Conservation (phyloP, 2,329 filamentous ascomycete species). For the Chaetomiaceae sp. region DNA sequence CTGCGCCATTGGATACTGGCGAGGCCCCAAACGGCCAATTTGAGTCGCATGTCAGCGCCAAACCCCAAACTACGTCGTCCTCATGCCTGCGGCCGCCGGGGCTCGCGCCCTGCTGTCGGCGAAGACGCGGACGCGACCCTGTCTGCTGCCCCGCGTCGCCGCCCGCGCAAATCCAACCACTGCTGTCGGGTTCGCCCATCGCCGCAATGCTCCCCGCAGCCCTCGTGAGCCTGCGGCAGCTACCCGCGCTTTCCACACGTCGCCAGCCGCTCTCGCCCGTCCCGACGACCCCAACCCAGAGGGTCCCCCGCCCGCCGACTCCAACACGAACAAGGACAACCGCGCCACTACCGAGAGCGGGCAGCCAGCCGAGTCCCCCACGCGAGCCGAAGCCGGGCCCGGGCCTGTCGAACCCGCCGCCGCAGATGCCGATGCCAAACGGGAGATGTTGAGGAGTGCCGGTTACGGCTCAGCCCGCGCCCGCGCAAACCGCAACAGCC, state of each 20-base stretch:
- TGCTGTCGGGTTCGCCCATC: background rate
- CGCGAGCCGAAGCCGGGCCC: background rate
- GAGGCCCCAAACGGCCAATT: slow-evolving; percentile 5
- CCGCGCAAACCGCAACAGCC: slow-evolving; percentile 19
- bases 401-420: background rate
- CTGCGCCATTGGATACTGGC: slow-evolving; percentile 2
- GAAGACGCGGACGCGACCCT: slow-evolving; percentile 7
- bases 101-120: slow-evolving; percentile 28
- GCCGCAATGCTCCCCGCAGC: background rate
- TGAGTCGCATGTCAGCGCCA: slow-evolving; percentile 8
- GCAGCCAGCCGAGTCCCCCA: slow-evolving; percentile 1
- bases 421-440: slow-evolving; percentile 10
- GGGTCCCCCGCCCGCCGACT: background rate
- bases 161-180: background rate
- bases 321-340: slow-evolving; percentile 10
- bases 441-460: slow-evolving; percentile 19
- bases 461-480: slow-evolving; percentile 23
- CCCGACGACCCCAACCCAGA: slow-evolving; percentile 13
- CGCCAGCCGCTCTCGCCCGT: slow-evolving; percentile 10
- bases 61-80: slow-evolving; percentile 7
- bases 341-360: slow-evolving; percentile 1
- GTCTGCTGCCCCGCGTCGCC: slow-evolving; percentile 19
- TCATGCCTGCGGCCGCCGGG: slow-evolving; percentile 26
- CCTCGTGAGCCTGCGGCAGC: background rate
- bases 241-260: slow-evolving; percentile 18